A percentile compares a stretch with the other conserved stretches of the same genome.
phyloP scores from a whole-genome alignment of 768 basidiomycete species.

The Hortiboletus flavorubellus region DNA sequence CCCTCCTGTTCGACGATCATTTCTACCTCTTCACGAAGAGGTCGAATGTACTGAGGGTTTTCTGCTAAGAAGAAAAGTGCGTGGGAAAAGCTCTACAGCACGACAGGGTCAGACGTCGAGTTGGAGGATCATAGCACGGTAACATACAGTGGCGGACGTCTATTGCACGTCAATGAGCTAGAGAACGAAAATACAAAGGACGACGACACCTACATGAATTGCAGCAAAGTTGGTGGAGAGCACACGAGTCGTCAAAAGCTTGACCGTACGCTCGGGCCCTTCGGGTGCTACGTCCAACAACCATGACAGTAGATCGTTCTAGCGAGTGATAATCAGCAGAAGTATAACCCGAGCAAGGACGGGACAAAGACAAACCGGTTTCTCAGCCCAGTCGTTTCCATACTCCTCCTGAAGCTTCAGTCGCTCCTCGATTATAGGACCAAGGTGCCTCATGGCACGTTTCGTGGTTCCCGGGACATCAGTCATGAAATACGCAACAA shows the following conservation, averaged over 20 bases:
- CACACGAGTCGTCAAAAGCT: constrained; percentile 23
- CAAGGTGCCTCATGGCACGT: too few relatives aligned
- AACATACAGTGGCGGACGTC: background rate
- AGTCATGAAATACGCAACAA: too few relatives aligned
- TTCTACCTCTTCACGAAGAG: background rate
- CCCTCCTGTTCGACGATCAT: constrained; percentile 9
- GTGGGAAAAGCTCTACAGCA: background rate
- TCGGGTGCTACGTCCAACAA: constrained; percentile 26
- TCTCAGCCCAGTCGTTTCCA: constrained; percentile 30
- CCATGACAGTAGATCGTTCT: constrained; percentile 37
- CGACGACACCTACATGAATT: constrained; percentile 17
- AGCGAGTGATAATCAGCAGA: background rate
- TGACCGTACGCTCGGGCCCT: constrained; percentile 9
- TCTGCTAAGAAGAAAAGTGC: constrained; percentile 35
- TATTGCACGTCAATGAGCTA: background rate
- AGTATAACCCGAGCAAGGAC: background rate
- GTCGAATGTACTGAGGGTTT: constrained; percentile 27
- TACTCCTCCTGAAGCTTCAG: constrained; percentile 20
- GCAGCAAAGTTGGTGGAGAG: constrained; percentile 21
- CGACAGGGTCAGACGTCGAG: background rate
- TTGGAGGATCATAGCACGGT: background rate
- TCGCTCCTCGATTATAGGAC: constrained; percentile 24
- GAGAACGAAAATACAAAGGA: background rate
- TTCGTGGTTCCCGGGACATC: too few relatives aligned
- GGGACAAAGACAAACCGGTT: constrained; percentile 32